Evolutionary conservation across 495 filamentous ascomycete species (phyloP).

Genomic region (Penicillium lagena): DNA sequence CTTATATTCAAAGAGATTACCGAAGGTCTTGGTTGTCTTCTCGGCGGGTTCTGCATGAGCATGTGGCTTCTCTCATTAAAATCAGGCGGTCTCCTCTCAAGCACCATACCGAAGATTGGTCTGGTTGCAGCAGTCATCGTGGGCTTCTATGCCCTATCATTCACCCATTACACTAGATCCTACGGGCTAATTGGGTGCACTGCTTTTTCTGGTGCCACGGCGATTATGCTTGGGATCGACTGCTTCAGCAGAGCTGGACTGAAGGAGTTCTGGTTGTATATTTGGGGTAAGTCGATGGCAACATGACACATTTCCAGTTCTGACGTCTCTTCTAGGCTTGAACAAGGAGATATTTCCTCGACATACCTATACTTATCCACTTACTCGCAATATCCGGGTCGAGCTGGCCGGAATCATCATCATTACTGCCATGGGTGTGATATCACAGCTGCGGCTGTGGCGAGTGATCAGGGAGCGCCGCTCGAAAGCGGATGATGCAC

Average conservation of each 20-base stretch:
- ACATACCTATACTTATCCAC: conserved; percentile 67
- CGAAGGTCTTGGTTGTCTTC: conserved; percentile 77
- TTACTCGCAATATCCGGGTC: conserved; percentile 80
- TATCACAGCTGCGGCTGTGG: conserved; percentile 86
- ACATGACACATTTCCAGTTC: not conserved
- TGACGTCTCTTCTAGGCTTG: conserved; percentile 43
- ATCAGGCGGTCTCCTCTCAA: conserved; percentile 64
- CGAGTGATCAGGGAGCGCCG: conserved; percentile 72
- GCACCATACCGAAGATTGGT: conserved; percentile 54
- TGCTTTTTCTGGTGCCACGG: conserved; percentile 76
- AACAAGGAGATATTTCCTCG: conserved; percentile 77
- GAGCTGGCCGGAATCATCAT: conserved; percentile 77
- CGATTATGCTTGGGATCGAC: conserved; percentile 76
- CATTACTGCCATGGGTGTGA: conserved; percentile 63
- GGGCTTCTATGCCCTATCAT: conserved; percentile 64
- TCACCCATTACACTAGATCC: conserved; percentile 69
- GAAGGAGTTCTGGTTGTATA: conserved; percentile 94
- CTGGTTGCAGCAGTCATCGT: conserved; percentile 70
- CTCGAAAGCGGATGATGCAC: conserved; percentile 50
- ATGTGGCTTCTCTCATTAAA: conserved; percentile 88
- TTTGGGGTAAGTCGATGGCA: conserved; percentile 59
- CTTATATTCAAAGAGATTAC: conserved; percentile 80
- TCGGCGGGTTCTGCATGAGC: conserved; percentile 81
- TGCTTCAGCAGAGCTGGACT: conserved; percentile 84
- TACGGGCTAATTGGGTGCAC: conserved; percentile 72